Evolutionary conservation across 225 moss, liverwort and hornwort species (phyloP), one percentile per base, ranked within the genome.

Genomic region (Marchantia paleacea): DNA sequence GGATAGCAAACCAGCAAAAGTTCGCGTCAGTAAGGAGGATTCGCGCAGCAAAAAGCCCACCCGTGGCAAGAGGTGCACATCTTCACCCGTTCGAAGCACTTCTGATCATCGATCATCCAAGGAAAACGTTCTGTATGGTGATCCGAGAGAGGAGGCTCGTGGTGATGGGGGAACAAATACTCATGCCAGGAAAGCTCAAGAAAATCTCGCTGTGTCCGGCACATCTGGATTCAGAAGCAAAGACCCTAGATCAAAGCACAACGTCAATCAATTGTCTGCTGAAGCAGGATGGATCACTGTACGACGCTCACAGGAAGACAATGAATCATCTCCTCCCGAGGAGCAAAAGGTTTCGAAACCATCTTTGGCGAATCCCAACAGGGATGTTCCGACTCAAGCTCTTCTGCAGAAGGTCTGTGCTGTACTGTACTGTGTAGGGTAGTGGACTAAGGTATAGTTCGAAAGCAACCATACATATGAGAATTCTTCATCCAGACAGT

Each of bases 251-350:
- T 25, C 31, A 57, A 76, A 54, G 65, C 79, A 24, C 10, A 63
- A 72, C 52, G 24, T 75, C 3, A 72, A 16, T 8, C 79, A 67
- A 29, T 31, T 50, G 11, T 30, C 66, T 9, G 26, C 79, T 69
- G 79, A 78, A 16, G 12, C 16, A 19, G 83, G 73, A 29, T 83
- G 83, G 83, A 60, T 79, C 66, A 83, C 55, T 20, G 77, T 78
- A 58, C 75, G 83, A 79, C 68, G 22, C 19, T 66, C 79, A 31
- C 39, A 57, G 26, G 57, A 58, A 24, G 67, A 22, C 22, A 51
- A 60, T 20, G 30, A 18, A 18, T 48, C 55, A 6, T 49, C 58
- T n/a, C 51, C 54, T 72, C 77, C 47, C 6, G 14, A 47, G 20
- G 47, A 54, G 16, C 9, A 52, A 39, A 29, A 19, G 6, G 19